Evolutionary conservation across 2,329 filamentous ascomycete species (phyloP), one percentile per base, ranked within the genome.

Genomic region (Pyrenophora teres): DNA sequence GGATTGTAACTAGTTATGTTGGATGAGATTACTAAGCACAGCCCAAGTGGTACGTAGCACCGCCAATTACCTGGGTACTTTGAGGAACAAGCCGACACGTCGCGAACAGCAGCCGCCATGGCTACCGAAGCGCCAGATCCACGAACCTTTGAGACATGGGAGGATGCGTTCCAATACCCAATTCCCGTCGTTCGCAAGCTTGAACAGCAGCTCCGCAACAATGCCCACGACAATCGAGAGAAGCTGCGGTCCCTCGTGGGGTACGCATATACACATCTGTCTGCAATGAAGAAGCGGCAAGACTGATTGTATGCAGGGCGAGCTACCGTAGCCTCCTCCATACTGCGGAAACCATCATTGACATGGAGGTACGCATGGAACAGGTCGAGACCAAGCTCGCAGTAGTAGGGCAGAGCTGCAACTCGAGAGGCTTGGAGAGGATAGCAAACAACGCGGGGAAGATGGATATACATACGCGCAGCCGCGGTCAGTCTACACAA

Each of bases 291-390:
- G 9, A 13, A 12, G 18, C 7, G 32, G 23, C 12, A 45, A 47
- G 23, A 39, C 51, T 63, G 18, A 62, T 38, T 18, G 18, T 6
- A n/a, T 35, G 15, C 61, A 86, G 83, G 16, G 79, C 82, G 63
- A 83, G 84, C 67, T 97, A 97, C 75, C 89, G 93, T 62, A 90
- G 94, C 65, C 85, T 97, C 7, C 85, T 97, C 21, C 90, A 90
- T 45, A 97, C 93, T 0, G 93, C 93, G 47, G 92, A 97, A 75
- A 87, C 87, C n/a, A 97, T 97, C 61, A 88, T 97, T 47, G 83
- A 87, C 54, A 96, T 97, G 90, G 88, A 90, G 61, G 76, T 75
- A 33, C 86, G 93, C 69, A 93, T 94, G 76, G 83, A 87, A 54
- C 77, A 80, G 10, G 87, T 91, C 13, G 91, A 96, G 73, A 77